Percentiles rank a stretch among this genome's conserved stretches.
Conservation (phyloP, 1,139 yeast species). For the Suhomyces coccinellae region DNA sequence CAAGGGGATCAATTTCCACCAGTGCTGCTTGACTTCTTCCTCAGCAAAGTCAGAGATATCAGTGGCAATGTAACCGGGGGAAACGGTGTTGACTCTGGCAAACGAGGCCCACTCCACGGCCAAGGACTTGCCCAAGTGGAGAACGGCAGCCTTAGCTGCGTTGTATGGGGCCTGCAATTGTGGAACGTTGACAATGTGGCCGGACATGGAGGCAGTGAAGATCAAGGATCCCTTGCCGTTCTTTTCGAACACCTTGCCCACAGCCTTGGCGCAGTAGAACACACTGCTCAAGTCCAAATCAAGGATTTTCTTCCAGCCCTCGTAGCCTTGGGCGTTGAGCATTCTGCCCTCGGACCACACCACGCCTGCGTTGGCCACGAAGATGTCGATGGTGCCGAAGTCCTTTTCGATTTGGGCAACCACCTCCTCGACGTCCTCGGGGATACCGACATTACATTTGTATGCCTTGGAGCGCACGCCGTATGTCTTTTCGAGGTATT, state of each 20-base stretch:
- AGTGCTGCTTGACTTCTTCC: slow-evolving; percentile 50
- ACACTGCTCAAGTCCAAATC: slow-evolving; percentile 26
- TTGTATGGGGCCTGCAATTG: slow-evolving; percentile 85
- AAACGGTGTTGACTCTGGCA: slow-evolving; percentile 73
- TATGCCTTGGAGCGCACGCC: slow-evolving; percentile 71
- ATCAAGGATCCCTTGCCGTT: slow-evolving; percentile 72
- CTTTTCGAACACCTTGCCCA: slow-evolving; percentile 69
- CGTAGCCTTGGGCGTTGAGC: slow-evolving; percentile 23
- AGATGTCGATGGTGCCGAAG: slow-evolving; percentile 75
- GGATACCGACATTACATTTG: slow-evolving; percentile 65
- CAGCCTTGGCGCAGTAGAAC: slow-evolving; percentile 47
- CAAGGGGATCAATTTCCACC: slow-evolving; percentile 70
- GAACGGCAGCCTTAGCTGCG: slow-evolving; percentile 83
- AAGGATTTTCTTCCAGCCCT: slow-evolving; percentile 21
- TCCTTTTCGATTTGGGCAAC: slow-evolving; percentile 62
- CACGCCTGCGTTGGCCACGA: slow-evolving; percentile 90
- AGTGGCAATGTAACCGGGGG: slow-evolving; percentile 80
- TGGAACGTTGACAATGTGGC: slow-evolving; percentile 78
- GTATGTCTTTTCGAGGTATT: slow-evolving; percentile 56
- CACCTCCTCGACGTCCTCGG: slow-evolving; percentile 57
- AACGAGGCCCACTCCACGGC: slow-evolving; percentile 86
- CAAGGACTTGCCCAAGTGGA: slow-evolving; percentile 72
- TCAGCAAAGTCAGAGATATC: slow-evolving; percentile 61
- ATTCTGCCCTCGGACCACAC: slow-evolving; percentile 68
- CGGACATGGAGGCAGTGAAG: slow-evolving; percentile 84